These are phyloP conservation scores for Pestalotiopsis sp. DNA, from an alignment of 2,329 filamentous ascomycete species.

Conservation along the genomic window DNA sequence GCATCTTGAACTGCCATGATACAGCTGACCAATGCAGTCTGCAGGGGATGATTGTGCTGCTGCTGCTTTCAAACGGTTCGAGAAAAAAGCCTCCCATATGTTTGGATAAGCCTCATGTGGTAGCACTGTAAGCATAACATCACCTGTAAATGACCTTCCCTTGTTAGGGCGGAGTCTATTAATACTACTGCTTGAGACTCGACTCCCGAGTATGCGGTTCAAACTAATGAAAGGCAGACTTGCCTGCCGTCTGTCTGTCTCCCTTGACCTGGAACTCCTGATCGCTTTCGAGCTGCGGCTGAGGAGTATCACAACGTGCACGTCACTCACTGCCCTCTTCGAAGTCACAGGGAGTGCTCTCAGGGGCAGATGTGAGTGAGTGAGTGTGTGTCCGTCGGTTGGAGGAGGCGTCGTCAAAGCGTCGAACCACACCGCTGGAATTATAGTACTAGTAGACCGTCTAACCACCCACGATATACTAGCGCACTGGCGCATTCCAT, in stretches of 20 bases:
- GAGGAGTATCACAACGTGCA: background rate
- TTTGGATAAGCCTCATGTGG: background rate
- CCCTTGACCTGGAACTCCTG: background rate
- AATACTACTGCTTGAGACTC: too few species aligned
- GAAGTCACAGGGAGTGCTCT: background rate
- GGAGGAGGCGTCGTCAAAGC: conserved; percentile 1
- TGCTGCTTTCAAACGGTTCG: too few species aligned
- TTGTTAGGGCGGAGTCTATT: too few species aligned
- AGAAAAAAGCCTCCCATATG: background rate
- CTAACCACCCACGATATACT: background rate
- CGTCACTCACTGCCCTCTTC: background rate
- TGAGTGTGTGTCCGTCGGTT: background rate
- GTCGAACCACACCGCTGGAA: conserved; percentile 7
- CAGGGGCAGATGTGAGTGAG: background rate
- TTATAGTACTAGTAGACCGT: background rate
- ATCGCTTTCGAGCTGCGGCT: background rate
- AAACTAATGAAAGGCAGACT: too few species aligned
- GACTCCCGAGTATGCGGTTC: too few species aligned
- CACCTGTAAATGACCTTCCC: too few species aligned
- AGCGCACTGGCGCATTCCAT: background rate
- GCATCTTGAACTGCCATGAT: background rate
- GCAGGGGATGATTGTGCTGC: background rate
- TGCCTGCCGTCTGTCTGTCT: background rate
- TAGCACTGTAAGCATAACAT: background rate
- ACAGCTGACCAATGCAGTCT: background rate